Conservation (phyloP, 148 eudicot genomes). For the Spergularia marina region DNA sequence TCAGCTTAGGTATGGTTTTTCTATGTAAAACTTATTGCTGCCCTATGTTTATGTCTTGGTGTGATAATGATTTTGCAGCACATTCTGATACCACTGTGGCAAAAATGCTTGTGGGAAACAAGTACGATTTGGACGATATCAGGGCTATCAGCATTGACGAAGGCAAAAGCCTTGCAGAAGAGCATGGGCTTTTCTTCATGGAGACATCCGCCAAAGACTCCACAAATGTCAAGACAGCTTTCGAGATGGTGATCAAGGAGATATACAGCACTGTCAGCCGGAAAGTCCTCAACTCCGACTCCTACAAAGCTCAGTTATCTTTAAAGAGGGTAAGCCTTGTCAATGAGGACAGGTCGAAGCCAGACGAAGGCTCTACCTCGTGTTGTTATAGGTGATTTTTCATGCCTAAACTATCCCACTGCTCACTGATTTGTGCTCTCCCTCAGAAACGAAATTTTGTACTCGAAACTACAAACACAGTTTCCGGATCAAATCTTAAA, state of each 20-base stretch:
- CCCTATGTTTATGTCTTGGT: background rate
- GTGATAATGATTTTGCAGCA: constrained; percentile 35
- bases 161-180: constrained; percentile 66
- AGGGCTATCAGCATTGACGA: constrained; percentile 59
- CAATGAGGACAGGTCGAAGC: constrained; percentile 37
- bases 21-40: background rate
- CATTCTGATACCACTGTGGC: constrained; percentile 74
- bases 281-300: constrained; percentile 59
- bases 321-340: constrained; percentile 63
- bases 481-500: constrained; percentile 23
- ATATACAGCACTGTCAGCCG: constrained; percentile 58
- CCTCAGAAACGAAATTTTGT: constrained; percentile 15
- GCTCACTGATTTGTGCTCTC: constrained; percentile 10
- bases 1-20: too few relatives aligned
- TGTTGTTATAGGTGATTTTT: constrained; percentile 46
- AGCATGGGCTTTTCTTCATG: constrained; percentile 65
- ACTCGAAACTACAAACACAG: constrained; percentile 1
- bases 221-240: constrained; percentile 59
- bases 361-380: constrained; percentile 30
- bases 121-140: constrained; percentile 58
- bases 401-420: constrained; percentile 3
- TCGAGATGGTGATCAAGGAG: constrained; percentile 58
- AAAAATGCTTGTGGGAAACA: constrained; percentile 65
- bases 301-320: constrained; percentile 63
- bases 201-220: constrained; percentile 80